Evolutionary conservation across 345 rosid species (phyloP).

Genomic region (Dipteronia sinensis): DNA sequence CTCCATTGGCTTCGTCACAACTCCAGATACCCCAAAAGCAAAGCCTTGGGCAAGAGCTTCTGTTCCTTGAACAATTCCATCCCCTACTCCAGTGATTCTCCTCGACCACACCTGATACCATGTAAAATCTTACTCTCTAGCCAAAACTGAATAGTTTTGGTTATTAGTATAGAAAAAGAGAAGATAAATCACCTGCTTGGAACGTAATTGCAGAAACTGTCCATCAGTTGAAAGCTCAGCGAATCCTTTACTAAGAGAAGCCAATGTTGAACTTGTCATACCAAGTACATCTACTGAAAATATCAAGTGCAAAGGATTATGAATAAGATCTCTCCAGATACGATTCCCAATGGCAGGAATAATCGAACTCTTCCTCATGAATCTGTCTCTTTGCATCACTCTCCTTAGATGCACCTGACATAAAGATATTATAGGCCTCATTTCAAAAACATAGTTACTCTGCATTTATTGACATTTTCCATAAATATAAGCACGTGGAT

Average conservation of each 20-base stretch:
- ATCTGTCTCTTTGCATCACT: slow-evolving; percentile 87
- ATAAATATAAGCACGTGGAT: slow-evolving; percentile 12
- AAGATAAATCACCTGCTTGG: slow-evolving; percentile 68
- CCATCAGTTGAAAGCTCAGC: slow-evolving; percentile 99
- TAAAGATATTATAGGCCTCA: slow-evolving; percentile 21
- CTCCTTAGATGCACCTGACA: slow-evolving; percentile 90
- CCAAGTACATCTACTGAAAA: slow-evolving; percentile 98
- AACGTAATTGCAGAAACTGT: slow-evolving; percentile 87
- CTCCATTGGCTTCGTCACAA: slow-evolving; percentile 90
- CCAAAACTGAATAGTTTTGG: neutral
- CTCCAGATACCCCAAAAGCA: slow-evolving; percentile 99
- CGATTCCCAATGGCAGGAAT: slow-evolving; percentile 83
- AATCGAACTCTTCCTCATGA: slow-evolving; percentile 91
- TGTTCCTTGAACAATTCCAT: slow-evolving; percentile 92
- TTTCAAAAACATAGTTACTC: slow-evolving; percentile 18
- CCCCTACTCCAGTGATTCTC: slow-evolving; percentile 94
- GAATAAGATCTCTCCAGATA: slow-evolving; percentile 93
- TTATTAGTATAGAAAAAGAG: slow-evolving; percentile 1
- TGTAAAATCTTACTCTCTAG: slow-evolving; percentile 24
- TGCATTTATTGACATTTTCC: slow-evolving; percentile 9
- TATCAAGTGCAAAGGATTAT: slow-evolving; percentile 90
- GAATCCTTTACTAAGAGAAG: slow-evolving; percentile 95
- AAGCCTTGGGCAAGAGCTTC: slow-evolving; percentile 99
- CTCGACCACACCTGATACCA: slow-evolving; percentile 80
- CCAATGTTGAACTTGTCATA: slow-evolving; percentile 96